A percentile compares a stretch with the other conserved stretches of the same genome.
phyloP scores from a whole-genome alignment of 345 rosid species.

The Murraya koenigii region DNA sequence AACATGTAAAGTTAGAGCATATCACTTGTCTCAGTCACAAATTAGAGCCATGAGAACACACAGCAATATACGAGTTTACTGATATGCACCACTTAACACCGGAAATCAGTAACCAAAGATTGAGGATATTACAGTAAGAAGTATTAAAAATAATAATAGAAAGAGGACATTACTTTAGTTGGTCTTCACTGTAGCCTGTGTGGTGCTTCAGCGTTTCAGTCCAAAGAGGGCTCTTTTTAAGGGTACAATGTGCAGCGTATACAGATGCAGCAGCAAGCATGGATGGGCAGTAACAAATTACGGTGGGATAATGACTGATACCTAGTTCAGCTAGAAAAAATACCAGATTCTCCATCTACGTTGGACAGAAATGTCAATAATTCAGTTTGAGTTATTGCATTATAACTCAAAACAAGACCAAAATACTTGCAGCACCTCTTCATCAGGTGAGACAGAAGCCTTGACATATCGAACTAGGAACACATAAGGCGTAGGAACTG shows the following conservation, averaged over 20 bases:
- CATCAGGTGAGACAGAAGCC: constrained; percentile 59
- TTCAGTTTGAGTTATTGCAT: background rate
- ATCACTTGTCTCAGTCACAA: background rate
- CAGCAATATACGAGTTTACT: too few species aligned
- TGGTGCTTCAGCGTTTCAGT: constrained; percentile 68
- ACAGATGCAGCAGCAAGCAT: constrained; percentile 86
- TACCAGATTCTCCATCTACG: constrained; percentile 72
- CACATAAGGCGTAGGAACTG: constrained; percentile 84
- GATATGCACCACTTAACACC: background rate
- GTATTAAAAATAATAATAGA: background rate
- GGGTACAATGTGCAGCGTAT: constrained; percentile 72
- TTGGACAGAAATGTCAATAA: background rate
- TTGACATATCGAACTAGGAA: constrained; percentile 73
- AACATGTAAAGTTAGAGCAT: background rate
- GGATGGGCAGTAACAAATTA: constrained; percentile 47
- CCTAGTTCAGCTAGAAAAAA: constrained; percentile 73
- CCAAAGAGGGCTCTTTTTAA: constrained; percentile 65
- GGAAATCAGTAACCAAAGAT: background rate
- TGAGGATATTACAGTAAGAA: background rate
- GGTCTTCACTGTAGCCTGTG: constrained; percentile 63
- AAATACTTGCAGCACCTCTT: constrained; percentile 36
- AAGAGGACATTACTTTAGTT: constrained; percentile 44
- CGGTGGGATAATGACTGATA: constrained; percentile 52
- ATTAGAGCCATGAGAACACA: background rate
- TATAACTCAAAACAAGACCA: background rate